Conservation (phyloP, 169 alveolate species). For the Sarcocystis neurona region DNA sequence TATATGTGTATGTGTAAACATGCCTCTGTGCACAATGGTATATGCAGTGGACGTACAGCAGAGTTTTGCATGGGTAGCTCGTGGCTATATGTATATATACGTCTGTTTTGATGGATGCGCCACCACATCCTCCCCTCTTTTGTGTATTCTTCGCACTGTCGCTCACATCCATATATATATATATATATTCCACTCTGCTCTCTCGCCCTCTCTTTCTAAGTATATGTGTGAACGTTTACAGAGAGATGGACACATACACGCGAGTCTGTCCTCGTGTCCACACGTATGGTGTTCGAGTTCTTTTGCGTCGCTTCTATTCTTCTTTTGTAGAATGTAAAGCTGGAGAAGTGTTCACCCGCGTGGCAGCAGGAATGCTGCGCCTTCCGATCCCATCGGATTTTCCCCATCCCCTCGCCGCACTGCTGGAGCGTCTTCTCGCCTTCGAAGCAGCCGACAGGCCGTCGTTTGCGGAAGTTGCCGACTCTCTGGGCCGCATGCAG, state of each 20-base stretch:
- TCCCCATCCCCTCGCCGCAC: neutral
- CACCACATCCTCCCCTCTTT: too few species aligned
- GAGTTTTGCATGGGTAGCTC: too few species aligned
- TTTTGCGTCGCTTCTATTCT: neutral
- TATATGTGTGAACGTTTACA: neutral
- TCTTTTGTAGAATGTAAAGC: neutral
- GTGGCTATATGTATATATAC: too few species aligned
- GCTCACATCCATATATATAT: too few species aligned
- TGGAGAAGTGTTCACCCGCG: constrained; percentile 7
- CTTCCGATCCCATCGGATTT: constrained; percentile 14
- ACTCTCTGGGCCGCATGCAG: neutral
- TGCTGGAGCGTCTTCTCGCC: neutral
- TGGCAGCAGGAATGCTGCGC: constrained; percentile 10
- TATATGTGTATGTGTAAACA: too few species aligned
- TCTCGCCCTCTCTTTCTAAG: too few species aligned
- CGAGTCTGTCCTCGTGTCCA: neutral
- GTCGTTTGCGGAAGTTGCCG: constrained; percentile 5
- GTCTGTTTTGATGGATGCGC: too few species aligned
- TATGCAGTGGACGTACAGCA: too few species aligned
- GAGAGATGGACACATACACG: neutral
- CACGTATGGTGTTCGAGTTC: neutral
- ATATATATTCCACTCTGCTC: too few species aligned
- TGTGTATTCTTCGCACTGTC: too few species aligned
- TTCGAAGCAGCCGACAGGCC: constrained; percentile 1
- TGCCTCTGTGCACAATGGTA: too few species aligned